Evolutionary conservation across 169 alveolate species (phyloP).

Genomic region (Sarcocystis neurona): DNA sequence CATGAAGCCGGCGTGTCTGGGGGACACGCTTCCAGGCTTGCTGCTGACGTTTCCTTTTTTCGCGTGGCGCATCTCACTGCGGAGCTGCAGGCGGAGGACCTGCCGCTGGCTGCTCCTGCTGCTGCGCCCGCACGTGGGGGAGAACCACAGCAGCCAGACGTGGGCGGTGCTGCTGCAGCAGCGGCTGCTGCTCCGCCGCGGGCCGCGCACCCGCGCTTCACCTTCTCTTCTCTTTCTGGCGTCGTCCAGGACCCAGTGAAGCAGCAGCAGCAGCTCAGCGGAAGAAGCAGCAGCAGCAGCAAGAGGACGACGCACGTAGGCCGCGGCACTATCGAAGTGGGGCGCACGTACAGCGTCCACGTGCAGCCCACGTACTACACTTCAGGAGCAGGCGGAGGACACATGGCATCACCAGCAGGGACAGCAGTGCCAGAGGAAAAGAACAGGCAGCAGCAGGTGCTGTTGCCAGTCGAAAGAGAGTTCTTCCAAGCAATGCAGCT

Average conservation of each 20-base stretch:
- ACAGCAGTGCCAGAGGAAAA: no score
- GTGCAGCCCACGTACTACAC: not conserved
- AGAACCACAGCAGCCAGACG: not conserved
- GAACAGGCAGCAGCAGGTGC: no score
- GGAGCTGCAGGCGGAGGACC: not conserved
- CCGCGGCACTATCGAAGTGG: constrained; percentile 8
- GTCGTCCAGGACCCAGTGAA: no score
- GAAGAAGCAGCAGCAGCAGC: not conserved
- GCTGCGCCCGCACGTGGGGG: not conserved
- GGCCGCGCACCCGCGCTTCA: no score
- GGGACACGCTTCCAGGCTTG: not conserved
- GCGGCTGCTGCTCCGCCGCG: no score
- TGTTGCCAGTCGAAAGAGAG: no score
- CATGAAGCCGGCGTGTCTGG: not conserved
- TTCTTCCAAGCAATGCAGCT: constrained; percentile 12
- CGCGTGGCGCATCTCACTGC: not conserved
- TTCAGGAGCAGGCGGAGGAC: not conserved
- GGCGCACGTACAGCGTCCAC: constrained; percentile 2
- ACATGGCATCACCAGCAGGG: not conserved
- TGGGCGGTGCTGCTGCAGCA: not conserved
- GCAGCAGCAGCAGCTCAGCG: no score
- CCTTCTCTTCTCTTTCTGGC: no score
- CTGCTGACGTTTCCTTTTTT: not conserved
- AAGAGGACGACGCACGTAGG: not conserved
- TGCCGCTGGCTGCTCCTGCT: not conserved